Base-by-base conservation (phyloP, 345 rosid genomes). In the Tarenaya hassleriana region DNA sequence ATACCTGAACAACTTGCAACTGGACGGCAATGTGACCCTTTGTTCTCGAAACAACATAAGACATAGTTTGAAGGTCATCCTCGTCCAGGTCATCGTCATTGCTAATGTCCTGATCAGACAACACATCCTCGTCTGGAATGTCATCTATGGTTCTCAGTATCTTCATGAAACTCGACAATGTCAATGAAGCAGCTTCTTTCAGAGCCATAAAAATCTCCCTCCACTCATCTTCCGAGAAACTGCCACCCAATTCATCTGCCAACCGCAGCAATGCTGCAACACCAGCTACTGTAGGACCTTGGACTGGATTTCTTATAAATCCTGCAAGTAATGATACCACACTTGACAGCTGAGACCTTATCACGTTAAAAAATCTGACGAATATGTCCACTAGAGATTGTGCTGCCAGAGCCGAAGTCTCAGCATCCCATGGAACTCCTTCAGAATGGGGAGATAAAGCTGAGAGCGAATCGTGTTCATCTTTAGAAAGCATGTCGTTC, bases 221-320 rank as follows among this genome's bases (percentile, higher is more conserved):
- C 89, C 92, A 84, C 69, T 91, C 98, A 33, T 77, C 78, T 61
- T 81, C 81, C 19, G 87, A 78, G 72, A 91, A 71, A 50, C 60
- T 72, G 60, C 61, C 74, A 27, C 92, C 84, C 69, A 87, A 64
- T 62, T 84, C 78, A 49, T 76, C 80, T 10, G 84, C 70, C 63
- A 87, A 69, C 27, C 71, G 84, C 69, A 78, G 58, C 61, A 87
- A 55, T 1, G 87, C 79, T 29, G 86, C 71, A 50, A 87, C 78
- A 43, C 95, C 92, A 39, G 82, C 72, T 73, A 82, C 80, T 20
- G 96, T 81, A 70, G 81, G 81, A 61, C 96, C 89, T 58, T 87
- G 89, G 39, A 76, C 66, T 44, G 95, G 78, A 73, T 77, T 82
- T 59, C 72, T 82, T 43, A 91, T 72, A 67, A 79, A 74, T 37